Conservation (phyloP, 2,329 filamentous ascomycete genomes). For the Colletotrichum salicis region DNA sequence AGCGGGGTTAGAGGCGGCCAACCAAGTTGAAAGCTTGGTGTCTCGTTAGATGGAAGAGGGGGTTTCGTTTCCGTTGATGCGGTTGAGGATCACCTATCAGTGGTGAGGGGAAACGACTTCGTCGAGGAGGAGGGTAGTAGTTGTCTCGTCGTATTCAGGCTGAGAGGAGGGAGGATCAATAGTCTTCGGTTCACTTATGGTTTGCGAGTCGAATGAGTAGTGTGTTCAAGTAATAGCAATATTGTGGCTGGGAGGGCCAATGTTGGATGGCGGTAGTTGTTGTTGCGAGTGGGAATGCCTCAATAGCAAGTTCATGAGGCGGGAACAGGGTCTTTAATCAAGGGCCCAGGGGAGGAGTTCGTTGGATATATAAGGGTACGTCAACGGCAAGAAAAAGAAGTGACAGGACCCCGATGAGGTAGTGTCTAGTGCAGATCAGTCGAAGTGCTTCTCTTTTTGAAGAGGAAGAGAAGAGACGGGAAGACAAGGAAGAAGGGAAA, state of each 20-base stretch:
- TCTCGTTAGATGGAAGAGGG: not conserved
- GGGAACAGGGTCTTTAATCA: slow-evolving; percentile 12
- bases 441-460: slow-evolving; percentile 18
- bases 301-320: slow-evolving; percentile 55
- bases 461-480: slow-evolving; percentile 34
- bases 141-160: slow-evolving; percentile 6
- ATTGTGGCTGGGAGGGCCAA: slow-evolving; percentile 39
- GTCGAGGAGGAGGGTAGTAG: not conserved
- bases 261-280: slow-evolving; percentile 33
- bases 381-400: slow-evolving; percentile 15
- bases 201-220: not conserved
- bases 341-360: slow-evolving; percentile 26
- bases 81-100: not conserved
- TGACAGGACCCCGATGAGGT: slow-evolving; percentile 30
- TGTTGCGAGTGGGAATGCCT: slow-evolving; percentile 40
- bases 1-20: slow-evolving; percentile 11
- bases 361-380: slow-evolving; percentile 28
- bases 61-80: not conserved
- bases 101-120: slow-evolving; percentile 2
- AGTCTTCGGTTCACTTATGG: not conserved
- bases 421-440: slow-evolving; percentile 24
- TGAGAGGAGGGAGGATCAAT: not conserved
- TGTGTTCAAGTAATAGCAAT: slow-evolving; percentile 24
- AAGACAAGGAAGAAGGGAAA: slow-evolving; percentile 28
- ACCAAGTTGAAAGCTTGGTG: slow-evolving; percentile 7